Conservation (phyloP, 805 yeast species). For the Teunomyces cretensis region DNA sequence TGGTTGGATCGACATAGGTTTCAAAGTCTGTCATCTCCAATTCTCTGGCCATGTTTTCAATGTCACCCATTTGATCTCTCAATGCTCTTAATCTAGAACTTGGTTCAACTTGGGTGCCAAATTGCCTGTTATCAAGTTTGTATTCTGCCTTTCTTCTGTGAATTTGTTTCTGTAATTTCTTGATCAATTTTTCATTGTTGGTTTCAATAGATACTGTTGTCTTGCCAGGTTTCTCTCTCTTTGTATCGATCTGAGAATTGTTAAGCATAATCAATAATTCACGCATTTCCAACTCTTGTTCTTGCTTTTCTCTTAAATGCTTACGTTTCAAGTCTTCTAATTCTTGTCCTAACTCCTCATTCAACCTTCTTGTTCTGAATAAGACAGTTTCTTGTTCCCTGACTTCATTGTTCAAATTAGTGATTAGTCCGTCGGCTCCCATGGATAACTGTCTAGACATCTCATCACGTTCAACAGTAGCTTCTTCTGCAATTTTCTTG, state of each 20-base stretch:
- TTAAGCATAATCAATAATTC: slow-evolving; percentile 67
- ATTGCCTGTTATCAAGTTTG: slow-evolving; percentile 44
- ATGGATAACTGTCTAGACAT: slow-evolving; percentile 64
- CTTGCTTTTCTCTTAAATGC: slow-evolving; percentile 64
- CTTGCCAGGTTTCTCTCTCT: slow-evolving; percentile 26
- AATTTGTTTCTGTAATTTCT: slow-evolving; percentile 45
- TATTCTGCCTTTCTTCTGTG: slow-evolving; percentile 48
- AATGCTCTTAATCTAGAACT: slow-evolving; percentile 70
- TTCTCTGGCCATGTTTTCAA: slow-evolving; percentile 81
- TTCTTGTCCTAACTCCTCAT: slow-evolving; percentile 59
- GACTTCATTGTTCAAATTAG: slow-evolving; percentile 58
- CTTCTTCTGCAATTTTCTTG: slow-evolving; percentile 26
- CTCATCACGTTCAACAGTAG: slow-evolving; percentile 45
- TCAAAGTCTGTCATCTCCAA: slow-evolving; percentile 84
- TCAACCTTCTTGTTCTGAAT: slow-evolving; percentile 57
- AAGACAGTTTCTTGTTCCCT: slow-evolving; percentile 63
- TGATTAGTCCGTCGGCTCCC: slow-evolving; percentile 75
- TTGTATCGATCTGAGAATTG: slow-evolving; percentile 29
- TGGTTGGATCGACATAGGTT: slow-evolving; percentile 22
- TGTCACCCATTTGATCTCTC: slow-evolving; percentile 79
- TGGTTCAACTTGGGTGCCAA: slow-evolving; percentile 66
- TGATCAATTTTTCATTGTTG: slow-evolving; percentile 36
- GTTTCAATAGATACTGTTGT: slow-evolving; percentile 37
- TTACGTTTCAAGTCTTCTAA: slow-evolving; percentile 62
- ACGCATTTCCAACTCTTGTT: slow-evolving; percentile 74